phyloP scores from a whole-genome alignment of 2,329 filamentous ascomycete genomes.

The Talaromyces verruculosus region DNA sequence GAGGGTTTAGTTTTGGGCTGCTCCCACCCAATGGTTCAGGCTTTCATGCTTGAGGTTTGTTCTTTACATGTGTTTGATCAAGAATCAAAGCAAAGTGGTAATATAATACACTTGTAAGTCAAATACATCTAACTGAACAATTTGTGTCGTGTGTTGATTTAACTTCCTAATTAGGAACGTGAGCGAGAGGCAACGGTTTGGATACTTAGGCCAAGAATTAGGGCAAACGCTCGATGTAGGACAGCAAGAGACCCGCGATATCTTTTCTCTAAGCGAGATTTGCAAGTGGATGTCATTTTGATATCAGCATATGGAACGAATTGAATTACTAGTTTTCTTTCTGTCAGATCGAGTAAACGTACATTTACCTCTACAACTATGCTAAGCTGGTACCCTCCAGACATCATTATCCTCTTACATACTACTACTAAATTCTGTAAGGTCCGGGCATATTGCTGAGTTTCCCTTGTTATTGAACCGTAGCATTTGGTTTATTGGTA shows the following conservation, averaged over 20 bases:
- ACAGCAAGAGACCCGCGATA: neutral
- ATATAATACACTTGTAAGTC: neutral
- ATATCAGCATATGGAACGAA: neutral
- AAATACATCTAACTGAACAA: neutral
- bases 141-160: constrained; percentile 3
- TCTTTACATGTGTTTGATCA: neutral
- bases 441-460: neutral
- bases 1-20: neutral
- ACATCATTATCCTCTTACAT: neutral
- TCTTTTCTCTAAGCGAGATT: neutral
- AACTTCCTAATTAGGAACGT: neutral
- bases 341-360: neutral
- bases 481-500: neutral
- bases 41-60: constrained; percentile 5
- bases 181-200: neutral
- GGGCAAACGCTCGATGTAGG: neutral
- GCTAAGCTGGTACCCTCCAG: neutral
- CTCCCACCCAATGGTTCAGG: neutral
- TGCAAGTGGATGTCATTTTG: neutral
- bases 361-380: neutral
- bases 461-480: neutral
- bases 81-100: neutral
- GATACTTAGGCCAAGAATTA: neutral
- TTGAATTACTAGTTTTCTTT: neutral
- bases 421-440: neutral